Percentiles rank a stretch among this genome's conserved stretches.
These are phyloP conservation scores for Atractiella rhizophila DNA, from an alignment of 768 basidiomycete species.

Conservation along the genomic window DNA sequence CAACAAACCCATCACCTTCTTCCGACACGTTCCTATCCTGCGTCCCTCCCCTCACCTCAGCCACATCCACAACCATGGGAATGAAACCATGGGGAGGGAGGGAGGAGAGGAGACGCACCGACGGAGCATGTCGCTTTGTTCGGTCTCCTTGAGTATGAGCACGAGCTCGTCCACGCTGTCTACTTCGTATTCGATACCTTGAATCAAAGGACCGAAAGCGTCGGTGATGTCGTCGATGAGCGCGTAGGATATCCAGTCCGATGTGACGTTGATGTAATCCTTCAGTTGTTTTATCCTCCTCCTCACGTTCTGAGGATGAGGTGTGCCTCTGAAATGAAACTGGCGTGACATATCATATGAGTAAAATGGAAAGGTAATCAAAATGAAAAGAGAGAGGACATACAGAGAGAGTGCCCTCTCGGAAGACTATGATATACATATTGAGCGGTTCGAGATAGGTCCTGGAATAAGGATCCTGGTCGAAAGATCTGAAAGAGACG, in stretches of 20 bases:
- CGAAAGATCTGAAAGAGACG: slow-evolving; percentile 96
- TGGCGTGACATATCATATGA: slow-evolving; percentile 22
- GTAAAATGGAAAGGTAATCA: background rate
- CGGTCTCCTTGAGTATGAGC: slow-evolving; percentile 77
- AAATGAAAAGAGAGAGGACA: slow-evolving; percentile 18
- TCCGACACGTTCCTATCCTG: slow-evolving; percentile 86
- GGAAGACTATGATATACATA: slow-evolving; percentile 98
- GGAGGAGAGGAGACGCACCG: slow-evolving; percentile 22
- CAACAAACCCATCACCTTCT: slow-evolving; percentile 96
- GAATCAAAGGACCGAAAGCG: slow-evolving; percentile 92
- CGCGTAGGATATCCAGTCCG: slow-evolving; percentile 99
- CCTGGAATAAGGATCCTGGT: slow-evolving; percentile 91
- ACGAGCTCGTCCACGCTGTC: slow-evolving; percentile 97
- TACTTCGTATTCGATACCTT: slow-evolving; percentile 96
- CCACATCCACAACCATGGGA: too few species aligned
- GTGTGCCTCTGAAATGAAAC: slow-evolving; percentile 94
- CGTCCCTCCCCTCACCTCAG: background rate
- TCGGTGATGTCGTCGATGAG: slow-evolving; percentile 99
- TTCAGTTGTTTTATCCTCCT: slow-evolving; percentile 95
- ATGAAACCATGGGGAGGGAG: background rate
- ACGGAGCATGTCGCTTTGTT: slow-evolving; percentile 93
- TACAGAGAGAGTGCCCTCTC: slow-evolving; percentile 84
- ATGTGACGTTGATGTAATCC: slow-evolving; percentile 94
- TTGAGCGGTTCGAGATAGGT: slow-evolving; percentile 93
- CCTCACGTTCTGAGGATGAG: slow-evolving; percentile 92